These are phyloP conservation scores for Microdochium paspali DNA, from an alignment of 2,329 filamentous ascomycete genomes.

Conservation along the genomic window DNA sequence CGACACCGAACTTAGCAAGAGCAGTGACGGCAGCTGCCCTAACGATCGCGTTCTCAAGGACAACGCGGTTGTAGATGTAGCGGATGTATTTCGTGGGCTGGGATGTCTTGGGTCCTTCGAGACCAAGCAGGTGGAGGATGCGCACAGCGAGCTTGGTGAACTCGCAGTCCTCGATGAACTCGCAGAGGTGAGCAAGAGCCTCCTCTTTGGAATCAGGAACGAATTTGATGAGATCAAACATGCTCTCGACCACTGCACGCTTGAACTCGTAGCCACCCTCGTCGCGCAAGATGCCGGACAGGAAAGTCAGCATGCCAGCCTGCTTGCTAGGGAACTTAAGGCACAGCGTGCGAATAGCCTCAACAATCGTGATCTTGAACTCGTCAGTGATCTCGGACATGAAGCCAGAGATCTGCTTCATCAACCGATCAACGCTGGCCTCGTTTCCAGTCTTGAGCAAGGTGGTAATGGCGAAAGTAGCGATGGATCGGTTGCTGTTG, in stretches of 20 bases:
- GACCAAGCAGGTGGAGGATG: constrained; percentile 85
- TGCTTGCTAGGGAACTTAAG: constrained; percentile 98
- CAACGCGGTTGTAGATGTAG: constrained; percentile 98
- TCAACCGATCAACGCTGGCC: constrained; percentile 88
- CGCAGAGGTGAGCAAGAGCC: constrained; percentile 88
- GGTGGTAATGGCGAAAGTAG: constrained; percentile 96
- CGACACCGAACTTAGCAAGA: constrained; percentile 92
- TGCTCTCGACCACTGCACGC: constrained; percentile 93
- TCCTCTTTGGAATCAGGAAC: constrained; percentile 78
- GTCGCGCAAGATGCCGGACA: constrained; percentile 91
- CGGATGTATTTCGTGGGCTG: constrained; percentile 98
- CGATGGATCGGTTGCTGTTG: constrained; percentile 93
- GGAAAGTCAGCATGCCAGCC: constrained; percentile 93
- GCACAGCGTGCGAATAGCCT: constrained; percentile 92
- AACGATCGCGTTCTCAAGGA: constrained; percentile 93
- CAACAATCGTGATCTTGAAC: constrained; percentile 99
- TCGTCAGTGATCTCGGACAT: constrained; percentile 99
- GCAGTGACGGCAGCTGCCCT: constrained; percentile 92
- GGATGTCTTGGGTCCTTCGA: constrained; percentile 89
- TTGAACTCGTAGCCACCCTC: constrained; percentile 99
- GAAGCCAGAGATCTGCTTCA: constrained; percentile 97
- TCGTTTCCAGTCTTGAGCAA: constrained; percentile 98
- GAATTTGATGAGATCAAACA: constrained; percentile 99
- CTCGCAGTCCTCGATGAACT: constrained; percentile 99
- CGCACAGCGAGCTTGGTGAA: constrained; percentile 96